A percentile compares a stretch with the other conserved stretches of the same genome.
Conservation (phyloP, 2,329 filamentous ascomycete genomes). For the Lanzia echinophila region DNA sequence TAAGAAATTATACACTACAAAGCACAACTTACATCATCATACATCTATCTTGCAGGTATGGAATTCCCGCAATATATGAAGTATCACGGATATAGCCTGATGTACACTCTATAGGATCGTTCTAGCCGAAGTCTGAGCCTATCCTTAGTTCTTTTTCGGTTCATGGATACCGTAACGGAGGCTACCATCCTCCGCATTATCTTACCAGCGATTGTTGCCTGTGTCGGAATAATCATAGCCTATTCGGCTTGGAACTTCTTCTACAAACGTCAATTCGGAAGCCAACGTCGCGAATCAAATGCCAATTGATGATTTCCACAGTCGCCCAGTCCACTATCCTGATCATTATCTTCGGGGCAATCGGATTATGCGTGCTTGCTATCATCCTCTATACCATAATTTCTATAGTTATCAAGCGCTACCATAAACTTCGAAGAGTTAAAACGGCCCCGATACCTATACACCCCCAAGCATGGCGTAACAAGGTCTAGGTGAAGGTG, state of each 20-base stretch:
- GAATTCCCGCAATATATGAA: neutral
- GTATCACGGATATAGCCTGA: slow-evolving; percentile 1
- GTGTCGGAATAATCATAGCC: slow-evolving; percentile 6
- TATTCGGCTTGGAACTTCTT: slow-evolving; percentile 8
- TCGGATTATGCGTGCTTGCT: neutral
- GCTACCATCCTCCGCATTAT: slow-evolving; percentile 7
- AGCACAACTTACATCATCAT: slow-evolving; percentile 5
- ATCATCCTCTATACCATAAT: slow-evolving; percentile 4
- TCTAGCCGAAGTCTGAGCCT: neutral
- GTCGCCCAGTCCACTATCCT: neutral
- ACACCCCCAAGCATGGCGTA: slow-evolving; percentile 3
- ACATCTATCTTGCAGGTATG: neutral
- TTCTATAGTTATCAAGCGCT: neutral
- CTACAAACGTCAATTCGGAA: slow-evolving; percentile 10
- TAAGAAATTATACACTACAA: slow-evolving; percentile 2
- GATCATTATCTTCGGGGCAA: neutral
- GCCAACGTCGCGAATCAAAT: slow-evolving; percentile 3
- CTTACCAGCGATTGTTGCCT: slow-evolving; percentile 5
- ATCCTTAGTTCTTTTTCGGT: neutral
- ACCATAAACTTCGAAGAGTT: neutral
- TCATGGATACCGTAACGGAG: slow-evolving; percentile 7
- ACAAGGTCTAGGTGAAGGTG: neutral
- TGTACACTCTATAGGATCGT: neutral
- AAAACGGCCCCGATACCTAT: neutral
- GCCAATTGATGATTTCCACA: slow-evolving; percentile 3